Conservation (phyloP, 2,329 filamentous ascomycete species). For the Annulohypoxylon truncatum region DNA sequence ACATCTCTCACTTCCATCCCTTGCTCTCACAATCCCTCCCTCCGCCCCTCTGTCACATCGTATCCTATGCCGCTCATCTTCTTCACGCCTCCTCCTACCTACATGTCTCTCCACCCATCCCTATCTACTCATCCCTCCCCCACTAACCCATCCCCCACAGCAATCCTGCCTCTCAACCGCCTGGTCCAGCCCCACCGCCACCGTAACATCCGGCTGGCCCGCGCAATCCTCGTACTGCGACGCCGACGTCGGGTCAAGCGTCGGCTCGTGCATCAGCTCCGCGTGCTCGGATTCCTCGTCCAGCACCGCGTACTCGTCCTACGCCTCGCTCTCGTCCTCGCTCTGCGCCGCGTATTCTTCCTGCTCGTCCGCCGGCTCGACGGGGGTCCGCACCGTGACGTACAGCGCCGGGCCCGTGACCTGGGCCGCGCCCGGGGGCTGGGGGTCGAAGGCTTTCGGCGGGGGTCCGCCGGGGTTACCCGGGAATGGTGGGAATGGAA, state of each 20-base stretch:
- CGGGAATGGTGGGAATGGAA: slow-evolving; percentile 4
- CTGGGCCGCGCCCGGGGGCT: slow-evolving; percentile 51
- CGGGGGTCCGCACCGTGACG: slow-evolving; percentile 55
- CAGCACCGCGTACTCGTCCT: slow-evolving; percentile 45
- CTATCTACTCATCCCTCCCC: not conserved
- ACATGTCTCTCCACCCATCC: not conserved
- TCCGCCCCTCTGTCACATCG: too few relatives aligned
- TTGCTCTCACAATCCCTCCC: not conserved
- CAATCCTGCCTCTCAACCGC: slow-evolving; percentile 57
- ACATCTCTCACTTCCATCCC: not conserved
- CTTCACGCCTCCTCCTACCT: not conserved
- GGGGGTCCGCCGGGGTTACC: slow-evolving; percentile 11
- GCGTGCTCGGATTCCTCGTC: slow-evolving; percentile 46
- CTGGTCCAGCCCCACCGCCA: slow-evolving; percentile 47
- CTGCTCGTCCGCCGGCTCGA: slow-evolving; percentile 54
- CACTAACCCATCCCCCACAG: slow-evolving; percentile 44
- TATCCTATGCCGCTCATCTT: too few relatives aligned
- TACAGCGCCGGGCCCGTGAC: slow-evolving; percentile 51
- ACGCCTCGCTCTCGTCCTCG: slow-evolving; percentile 54
- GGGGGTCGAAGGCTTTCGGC: slow-evolving; percentile 40
- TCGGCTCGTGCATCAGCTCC: slow-evolving; percentile 47
- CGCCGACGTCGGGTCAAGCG: slow-evolving; percentile 43
- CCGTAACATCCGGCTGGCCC: slow-evolving; percentile 48
- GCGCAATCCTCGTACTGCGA: slow-evolving; percentile 50
- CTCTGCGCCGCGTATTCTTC: slow-evolving; percentile 56